Conservation (phyloP, 352 stramenopile genomes). For the Pythium insidiosum region DNA sequence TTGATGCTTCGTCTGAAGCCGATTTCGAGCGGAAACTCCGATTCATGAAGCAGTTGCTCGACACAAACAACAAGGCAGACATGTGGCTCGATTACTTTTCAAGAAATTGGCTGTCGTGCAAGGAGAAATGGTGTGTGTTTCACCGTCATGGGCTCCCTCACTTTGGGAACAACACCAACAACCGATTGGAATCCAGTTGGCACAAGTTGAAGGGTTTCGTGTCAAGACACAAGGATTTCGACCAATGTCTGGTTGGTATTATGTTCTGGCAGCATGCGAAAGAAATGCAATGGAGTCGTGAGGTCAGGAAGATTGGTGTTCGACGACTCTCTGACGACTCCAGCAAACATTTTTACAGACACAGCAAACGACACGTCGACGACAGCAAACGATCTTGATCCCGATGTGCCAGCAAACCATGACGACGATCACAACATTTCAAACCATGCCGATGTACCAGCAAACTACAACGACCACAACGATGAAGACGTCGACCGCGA, state of each 20-base stretch:
- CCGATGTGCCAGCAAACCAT: too few relatives aligned
- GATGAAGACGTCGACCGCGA: too few relatives aligned
- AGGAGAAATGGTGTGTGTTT: conserved; percentile 1
- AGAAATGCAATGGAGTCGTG: background rate
- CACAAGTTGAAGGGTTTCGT: conserved; percentile 2
- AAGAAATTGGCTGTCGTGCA: background rate
- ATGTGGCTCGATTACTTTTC: conserved; percentile 2
- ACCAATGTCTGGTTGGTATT: background rate
- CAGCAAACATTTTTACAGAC: too few relatives aligned
- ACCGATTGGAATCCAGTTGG: conserved; percentile 5
- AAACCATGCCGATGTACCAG: conserved; percentile 2
- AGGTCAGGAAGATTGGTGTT: background rate
- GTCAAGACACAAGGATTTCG: background rate
- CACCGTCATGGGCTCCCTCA: background rate
- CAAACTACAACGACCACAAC: too few relatives aligned
- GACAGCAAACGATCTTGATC: too few relatives aligned
- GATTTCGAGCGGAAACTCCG: background rate
- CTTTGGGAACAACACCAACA: conserved; percentile 6
- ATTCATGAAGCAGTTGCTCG: background rate
- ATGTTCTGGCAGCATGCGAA: background rate
- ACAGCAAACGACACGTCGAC: background rate
- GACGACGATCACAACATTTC: background rate
- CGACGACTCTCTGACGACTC: background rate
- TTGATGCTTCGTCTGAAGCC: conserved; percentile 5
- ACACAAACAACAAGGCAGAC: background rate